Base-by-base conservation (phyloP, 2,329 filamentous ascomycete genomes). In the Exophiala dermatitidis region DNA sequence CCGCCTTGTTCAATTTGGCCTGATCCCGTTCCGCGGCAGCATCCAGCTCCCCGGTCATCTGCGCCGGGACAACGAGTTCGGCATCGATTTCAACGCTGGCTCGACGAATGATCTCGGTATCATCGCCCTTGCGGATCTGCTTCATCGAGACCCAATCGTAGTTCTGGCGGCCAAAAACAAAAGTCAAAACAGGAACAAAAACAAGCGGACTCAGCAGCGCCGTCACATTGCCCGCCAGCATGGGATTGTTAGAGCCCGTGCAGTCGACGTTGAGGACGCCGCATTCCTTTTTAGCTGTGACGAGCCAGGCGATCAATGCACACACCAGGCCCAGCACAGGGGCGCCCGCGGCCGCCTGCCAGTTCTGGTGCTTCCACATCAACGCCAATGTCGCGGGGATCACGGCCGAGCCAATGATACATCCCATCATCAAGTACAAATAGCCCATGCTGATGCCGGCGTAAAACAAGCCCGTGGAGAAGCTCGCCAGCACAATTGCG, bases 121-220 rank as follows among this genome's bases (percentile, higher is more conserved):
- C 90, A 63, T 95, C 88, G 43, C 82, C 86, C 61, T 80, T 81
- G 62, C 86, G 82, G 66, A 95, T 95, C 1, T 75, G 76, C 64
- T 81, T 79, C 90, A 95, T 95, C 10, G 83, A 85, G 52, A 81
- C 72, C 84, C 88, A 95, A 74, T 95, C 86, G 70, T 95, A 95
- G 62, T 87, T 83, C 53, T 90, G 84, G 7, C 74, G 66, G n/a
- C 80, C 80, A 56, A 89, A 83, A 10, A 77, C 71, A 48, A 84
- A 78, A 0, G 87, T 90, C n/a, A 94, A 75, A 42, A 91, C 57
- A 0, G 88, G 88, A 5, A 91, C 78, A 65, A 91, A 83, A 38
- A 91, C 66, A 0, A 88, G 57, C 0, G 90, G 90, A 0, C 86
- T 85, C 5, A 95, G 81, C 1, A 95, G 78, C 0, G 89, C 88